A percentile compares a stretch with the other conserved stretches of the same genome.
phyloP scores from a whole-genome alignment of 164 flowering plant genomes.

The Stephania cephalantha region DNA sequence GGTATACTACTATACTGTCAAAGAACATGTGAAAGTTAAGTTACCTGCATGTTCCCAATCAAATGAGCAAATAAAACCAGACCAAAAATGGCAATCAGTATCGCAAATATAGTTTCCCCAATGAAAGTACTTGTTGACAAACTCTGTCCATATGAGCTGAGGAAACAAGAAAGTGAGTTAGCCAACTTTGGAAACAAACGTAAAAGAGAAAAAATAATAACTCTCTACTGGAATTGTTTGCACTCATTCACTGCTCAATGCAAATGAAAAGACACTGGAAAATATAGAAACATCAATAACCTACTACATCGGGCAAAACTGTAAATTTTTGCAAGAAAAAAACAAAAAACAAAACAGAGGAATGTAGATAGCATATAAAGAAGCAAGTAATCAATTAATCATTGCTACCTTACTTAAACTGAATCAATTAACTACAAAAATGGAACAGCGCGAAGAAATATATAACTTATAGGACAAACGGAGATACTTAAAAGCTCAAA shows the following conservation, averaged over 20 bases:
- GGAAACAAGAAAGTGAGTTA: slow-evolving; percentile 5
- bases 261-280: not conserved
- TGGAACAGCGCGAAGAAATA: no score
- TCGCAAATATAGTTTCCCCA: slow-evolving; percentile 80
- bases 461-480: no score
- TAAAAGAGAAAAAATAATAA: not conserved
- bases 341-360: no score
- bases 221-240: not conserved
- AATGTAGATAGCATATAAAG: no score
- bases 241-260: not conserved
- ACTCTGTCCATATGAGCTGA: slow-evolving; percentile 90
- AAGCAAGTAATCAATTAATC: no score
- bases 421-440: no score
- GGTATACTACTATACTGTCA: not conserved
- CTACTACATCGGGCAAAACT: not conserved
- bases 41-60: slow-evolving; percentile 99
- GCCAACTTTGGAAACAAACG: slow-evolving; percentile 2
- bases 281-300: not conserved
- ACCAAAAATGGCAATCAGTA: slow-evolving; percentile 80
- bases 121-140: slow-evolving; percentile 72
- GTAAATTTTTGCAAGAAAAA: no score
- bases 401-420: no score
- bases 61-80: slow-evolving; percentile 86
- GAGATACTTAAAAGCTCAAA: no score
- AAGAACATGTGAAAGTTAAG: not conserved